These are phyloP conservation scores for Chamaecyparis obtusa DNA, from an alignment of 75 land plant genomes.

Conservation along the genomic window DNA sequence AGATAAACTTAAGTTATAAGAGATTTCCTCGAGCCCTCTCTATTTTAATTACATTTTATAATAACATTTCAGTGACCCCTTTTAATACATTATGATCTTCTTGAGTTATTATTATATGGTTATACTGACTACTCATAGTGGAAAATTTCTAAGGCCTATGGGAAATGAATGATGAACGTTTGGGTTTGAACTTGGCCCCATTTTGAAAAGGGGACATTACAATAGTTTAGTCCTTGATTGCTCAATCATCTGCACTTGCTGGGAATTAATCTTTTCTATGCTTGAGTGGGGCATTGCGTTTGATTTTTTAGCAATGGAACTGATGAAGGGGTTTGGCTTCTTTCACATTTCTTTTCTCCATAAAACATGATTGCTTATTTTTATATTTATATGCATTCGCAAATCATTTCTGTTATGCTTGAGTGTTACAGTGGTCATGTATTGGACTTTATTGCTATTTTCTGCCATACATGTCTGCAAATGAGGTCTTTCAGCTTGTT, in stretches of 20 bases:
- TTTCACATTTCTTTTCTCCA: background rate
- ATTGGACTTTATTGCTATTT: background rate
- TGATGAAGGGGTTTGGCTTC: background rate
- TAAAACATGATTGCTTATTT: background rate
- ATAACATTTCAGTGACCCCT: too few relatives aligned
- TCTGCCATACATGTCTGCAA: background rate
- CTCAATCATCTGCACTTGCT: background rate
- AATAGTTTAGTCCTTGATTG: background rate
- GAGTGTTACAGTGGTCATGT: background rate
- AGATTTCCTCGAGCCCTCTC: too few relatives aligned
- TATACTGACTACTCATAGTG: too few relatives aligned
- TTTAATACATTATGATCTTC: too few relatives aligned
- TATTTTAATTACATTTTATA: too few relatives aligned
- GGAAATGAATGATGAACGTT: too few relatives aligned
- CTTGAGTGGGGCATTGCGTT: background rate
- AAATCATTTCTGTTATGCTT: background rate
- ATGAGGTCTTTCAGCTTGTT: background rate
- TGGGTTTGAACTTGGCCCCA: too few relatives aligned
- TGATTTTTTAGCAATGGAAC: background rate
- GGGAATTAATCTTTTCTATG: background rate
- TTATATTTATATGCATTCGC: background rate
- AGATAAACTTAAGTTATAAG: too few relatives aligned
- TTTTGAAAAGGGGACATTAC: background rate
- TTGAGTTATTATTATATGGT: too few relatives aligned
- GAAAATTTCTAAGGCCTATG: too few relatives aligned